Evolutionary conservation across 2,329 filamentous ascomycete species (phyloP).

Genomic region (Cladophialophora psammophila): DNA sequence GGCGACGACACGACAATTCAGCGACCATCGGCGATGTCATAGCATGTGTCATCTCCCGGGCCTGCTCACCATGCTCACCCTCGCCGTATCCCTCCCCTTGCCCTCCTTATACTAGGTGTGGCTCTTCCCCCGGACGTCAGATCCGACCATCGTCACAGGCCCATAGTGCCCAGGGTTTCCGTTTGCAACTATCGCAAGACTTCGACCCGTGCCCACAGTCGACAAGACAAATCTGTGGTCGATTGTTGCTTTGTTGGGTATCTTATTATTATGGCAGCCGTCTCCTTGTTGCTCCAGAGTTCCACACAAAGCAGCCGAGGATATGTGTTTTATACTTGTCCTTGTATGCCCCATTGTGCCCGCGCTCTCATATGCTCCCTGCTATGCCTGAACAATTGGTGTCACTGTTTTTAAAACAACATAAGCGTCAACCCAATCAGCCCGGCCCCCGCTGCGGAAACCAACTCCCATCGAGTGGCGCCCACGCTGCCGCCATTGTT

Average conservation of each 20-base stretch:
- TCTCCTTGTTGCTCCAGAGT: neutral
- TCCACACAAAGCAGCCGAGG: neutral
- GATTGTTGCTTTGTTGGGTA: neutral
- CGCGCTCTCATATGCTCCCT: neutral
- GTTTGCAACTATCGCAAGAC: neutral
- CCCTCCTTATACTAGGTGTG: too few relatives aligned
- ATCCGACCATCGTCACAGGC: neutral
- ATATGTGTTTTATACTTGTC: slow-evolving; percentile 8
- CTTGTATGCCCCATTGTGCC: neutral
- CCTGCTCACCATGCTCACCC: too few relatives aligned
- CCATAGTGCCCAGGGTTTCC: neutral
- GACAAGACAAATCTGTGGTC: neutral
- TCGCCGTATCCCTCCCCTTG: too few relatives aligned
- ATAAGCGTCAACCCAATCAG: slow-evolving; percentile 1
- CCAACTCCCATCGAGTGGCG: slow-evolving; percentile 3
- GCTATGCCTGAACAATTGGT: neutral
- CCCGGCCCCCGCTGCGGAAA: neutral
- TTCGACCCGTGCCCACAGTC: neutral
- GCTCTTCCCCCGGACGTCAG: neutral
- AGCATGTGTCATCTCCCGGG: neutral
- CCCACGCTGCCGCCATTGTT: neutral
- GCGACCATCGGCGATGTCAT: neutral
- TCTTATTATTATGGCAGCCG: slow-evolving; percentile 1
- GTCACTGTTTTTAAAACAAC: neutral
- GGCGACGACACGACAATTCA: neutral